Base-by-base conservation (phyloP, 2,329 filamentous ascomycete species). In the Trichoderma sp. region DNA sequence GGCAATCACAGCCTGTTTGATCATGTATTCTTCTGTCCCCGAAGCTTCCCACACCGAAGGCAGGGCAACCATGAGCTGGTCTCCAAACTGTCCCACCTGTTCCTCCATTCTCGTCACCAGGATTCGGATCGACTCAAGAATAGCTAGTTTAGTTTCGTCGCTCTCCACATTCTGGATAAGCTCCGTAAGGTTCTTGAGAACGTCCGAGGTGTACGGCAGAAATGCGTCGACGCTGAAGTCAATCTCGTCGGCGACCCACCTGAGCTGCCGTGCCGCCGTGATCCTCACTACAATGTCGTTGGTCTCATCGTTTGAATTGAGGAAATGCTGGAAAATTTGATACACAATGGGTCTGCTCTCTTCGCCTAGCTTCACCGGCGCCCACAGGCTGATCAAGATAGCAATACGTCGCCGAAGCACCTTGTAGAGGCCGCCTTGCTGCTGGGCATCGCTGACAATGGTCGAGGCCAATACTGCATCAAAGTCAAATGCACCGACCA, bases 211-310 rank as follows among this genome's bases (percentile, higher is more conserved):
- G 79, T 91, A 96, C 0, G 94, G 93, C 66, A 92, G 79, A 79
- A 98, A 98, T 12, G 86, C 83, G 5, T 92, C 88, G 2, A 90
- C 86, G 12, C 88, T 87, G 79, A 98, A 98, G 68, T 92, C 92
- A 80, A 95, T 94, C 57, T 97, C 94, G 76, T 98, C 92, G 0
- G 93, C 90, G 57, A 97, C 88, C 75, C 88, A 88, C 76, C 92
- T 91, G 65, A 99, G 88, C 76, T 97, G 93, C 70, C 95, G 88
- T 6, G 93, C 96, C 3, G 96, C 94, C 2, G 95, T 98, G 69
- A 98, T 91, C 15, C 94, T 90, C 36, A 99, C 96, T 0, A 98
- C 95, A 68, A 94, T 87, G 78, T 99, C 96, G 78, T 99, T 99
- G 72, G 90, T 85, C 8, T 89, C 85, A 76, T 98, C 94, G 21